Percentiles rank a stretch among this genome's conserved stretches.
Evolutionary conservation across 495 filamentous ascomycete species (phyloP).

Genomic region (Talaromyces proteolyticus): DNA sequence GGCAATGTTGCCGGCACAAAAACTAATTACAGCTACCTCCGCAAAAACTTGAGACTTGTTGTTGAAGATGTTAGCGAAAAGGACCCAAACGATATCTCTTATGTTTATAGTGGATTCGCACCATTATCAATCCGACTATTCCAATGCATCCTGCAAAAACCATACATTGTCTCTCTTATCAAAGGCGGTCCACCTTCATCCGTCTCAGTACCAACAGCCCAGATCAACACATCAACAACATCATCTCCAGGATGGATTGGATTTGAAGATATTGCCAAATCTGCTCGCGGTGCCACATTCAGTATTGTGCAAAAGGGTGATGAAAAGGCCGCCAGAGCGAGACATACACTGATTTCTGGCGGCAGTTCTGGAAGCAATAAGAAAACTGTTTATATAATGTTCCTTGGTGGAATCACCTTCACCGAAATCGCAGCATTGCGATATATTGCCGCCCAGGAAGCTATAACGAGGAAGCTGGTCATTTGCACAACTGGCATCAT

Average conservation of each 20-base stretch:
- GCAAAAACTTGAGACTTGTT: conserved; percentile 80
- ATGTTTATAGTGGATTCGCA: conserved; percentile 95
- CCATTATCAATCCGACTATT: conserved; percentile 89
- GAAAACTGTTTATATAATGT: conserved; percentile 88
- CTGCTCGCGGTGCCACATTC: conserved; percentile 78
- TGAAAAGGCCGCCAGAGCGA: conserved; percentile 86
- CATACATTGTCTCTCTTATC: conserved; percentile 65
- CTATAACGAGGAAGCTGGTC: conserved; percentile 75
- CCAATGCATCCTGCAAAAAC: conserved; percentile 93
- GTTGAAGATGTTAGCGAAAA: conserved; percentile 96
- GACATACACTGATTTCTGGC: conserved; percentile 66
- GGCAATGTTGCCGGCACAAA: conserved; percentile 54
- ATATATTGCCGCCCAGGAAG: conserved; percentile 83
- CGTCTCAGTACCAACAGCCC: conserved; percentile 30
- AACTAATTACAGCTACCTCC: conserved; percentile 86
- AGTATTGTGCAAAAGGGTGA: conserved; percentile 91
- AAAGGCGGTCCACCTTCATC: conserved; percentile 34
- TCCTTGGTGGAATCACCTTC: conserved; percentile 89
- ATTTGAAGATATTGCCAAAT: conserved; percentile 84
- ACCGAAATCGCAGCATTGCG: conserved; percentile 93
- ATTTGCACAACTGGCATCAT: conserved; percentile 91
- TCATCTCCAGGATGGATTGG: conserved; percentile 80
- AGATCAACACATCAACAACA: conserved; percentile 43
- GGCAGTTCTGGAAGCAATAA: conserved; percentile 52
- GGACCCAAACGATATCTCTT: conserved; percentile 93